Evolutionary conservation across 2,329 filamentous ascomycete species (phyloP), one percentile per base, ranked within the genome.

Genomic region (Albifimbria verrucaria): DNA sequence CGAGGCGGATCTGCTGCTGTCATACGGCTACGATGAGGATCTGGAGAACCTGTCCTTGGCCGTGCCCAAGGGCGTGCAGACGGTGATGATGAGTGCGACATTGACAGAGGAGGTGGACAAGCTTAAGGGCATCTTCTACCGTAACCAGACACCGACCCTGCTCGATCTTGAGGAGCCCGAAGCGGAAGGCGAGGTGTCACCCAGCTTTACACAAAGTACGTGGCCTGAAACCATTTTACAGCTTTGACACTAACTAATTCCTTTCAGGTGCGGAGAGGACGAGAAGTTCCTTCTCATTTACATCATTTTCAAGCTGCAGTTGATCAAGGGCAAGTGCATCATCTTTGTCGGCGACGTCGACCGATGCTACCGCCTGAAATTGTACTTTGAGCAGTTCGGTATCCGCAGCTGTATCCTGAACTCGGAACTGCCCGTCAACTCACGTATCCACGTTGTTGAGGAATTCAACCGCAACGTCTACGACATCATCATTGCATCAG

Each of bases 391-490:
- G 71, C 94, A 99, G 67, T 99, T 99, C 65, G 92, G 92, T 46
- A 93, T 97, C 66, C 88, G 91, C 68, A 93, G 90, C 64, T 96
- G 90, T 71, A 90, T 97, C 24, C 76, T 99, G 41, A 99, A 99
- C 73, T 94, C 91, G 1, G 93, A 99, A 67, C 74, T 99, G 32
- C 94, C 94, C 0, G 87, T 97, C 59, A 97, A 97, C 65, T 94
- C 90, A 1, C 82, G 94, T 55, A 85, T 97, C 39, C 93, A 99
- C 67, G 92, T 96, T 2, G 93, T 99, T 3, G 89, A 97, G 63
- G 92, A 97, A 69, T 99, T 99, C 74, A 99, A 97, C 76, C 89
- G 90, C 72, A 90, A 90, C 50, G 86, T 97, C 7, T 99, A 99
- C 78, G 93, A 99, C 63, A 97, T 97, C 57, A 92, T 99, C 60